Conservation (phyloP, 768 basidiomycete species). For the Podaxis pistillaris region DNA sequence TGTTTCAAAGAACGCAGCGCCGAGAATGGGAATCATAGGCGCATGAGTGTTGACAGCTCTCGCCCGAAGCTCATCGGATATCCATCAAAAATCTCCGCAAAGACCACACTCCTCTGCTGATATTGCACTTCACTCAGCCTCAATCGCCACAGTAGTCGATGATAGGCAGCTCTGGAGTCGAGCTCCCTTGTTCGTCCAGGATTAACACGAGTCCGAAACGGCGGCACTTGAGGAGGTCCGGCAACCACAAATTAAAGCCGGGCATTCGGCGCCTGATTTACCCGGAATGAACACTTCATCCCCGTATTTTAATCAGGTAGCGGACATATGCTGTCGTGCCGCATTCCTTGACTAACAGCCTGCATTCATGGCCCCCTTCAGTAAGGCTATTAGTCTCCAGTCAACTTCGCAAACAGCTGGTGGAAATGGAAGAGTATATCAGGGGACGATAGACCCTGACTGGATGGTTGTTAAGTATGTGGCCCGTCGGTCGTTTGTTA, state of each 20-base stretch:
- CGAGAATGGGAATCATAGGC: neutral
- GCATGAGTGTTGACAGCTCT: neutral
- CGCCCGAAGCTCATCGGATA: neutral
- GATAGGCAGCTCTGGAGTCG: neutral
- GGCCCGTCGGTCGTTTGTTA: neutral
- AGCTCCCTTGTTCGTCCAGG: neutral
- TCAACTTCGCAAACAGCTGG: conserved; percentile 13
- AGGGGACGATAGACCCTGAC: conserved; percentile 41
- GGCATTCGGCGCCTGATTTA: neutral
- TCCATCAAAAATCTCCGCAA: too few species aligned
- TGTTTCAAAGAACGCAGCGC: neutral
- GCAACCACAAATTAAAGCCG: neutral
- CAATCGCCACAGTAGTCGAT: neutral
- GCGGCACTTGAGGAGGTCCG: neutral
- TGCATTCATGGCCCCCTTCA: conserved; percentile 40
- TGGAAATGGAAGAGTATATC: conserved; percentile 24
- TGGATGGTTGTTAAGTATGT: conserved; percentile 49
- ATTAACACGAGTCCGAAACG: neutral
- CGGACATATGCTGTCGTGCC: neutral
- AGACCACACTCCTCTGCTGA: too few species aligned
- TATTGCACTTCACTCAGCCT: neutral
- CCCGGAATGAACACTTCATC: neutral
- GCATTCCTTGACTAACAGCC: neutral
- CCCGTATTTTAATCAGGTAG: neutral
- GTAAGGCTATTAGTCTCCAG: conserved; percentile 30